phyloP scores from a whole-genome alignment of 202 grass and related monocot species.

The Setaria italica region DNA sequence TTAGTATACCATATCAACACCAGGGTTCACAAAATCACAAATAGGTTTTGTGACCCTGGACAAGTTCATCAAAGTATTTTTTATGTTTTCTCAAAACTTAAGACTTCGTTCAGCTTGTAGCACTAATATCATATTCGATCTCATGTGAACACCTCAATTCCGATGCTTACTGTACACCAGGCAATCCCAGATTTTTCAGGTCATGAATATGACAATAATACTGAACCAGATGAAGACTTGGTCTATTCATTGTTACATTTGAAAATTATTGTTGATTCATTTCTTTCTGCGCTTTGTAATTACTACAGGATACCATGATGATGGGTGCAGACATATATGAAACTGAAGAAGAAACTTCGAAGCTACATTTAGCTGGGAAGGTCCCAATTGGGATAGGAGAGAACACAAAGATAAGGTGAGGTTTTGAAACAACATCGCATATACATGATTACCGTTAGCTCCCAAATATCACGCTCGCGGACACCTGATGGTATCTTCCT shows the following conservation, averaged over 20 bases:
- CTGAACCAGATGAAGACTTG: not conserved
- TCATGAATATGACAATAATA: conserved; percentile 4
- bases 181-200: not conserved
- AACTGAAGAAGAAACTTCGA: conserved; percentile 63
- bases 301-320: conserved; percentile 74
- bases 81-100: conserved; percentile 1
- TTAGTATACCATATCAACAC: not conserved
- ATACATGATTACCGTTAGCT: not conserved
- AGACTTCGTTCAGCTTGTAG: not conserved
- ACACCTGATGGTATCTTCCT: conserved; percentile 20
- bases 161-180: not conserved
- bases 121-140: not conserved
- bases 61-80: not conserved
- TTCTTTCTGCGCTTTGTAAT: not conserved
- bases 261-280: not conserved
- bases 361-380: conserved; percentile 52
- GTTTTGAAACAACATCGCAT: not conserved
- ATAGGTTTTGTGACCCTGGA: not conserved
- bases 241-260: not conserved
- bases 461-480: not conserved
- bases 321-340: conserved; percentile 78
- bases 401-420: conserved; percentile 78
- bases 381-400: conserved; percentile 75
- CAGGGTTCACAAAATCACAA: not conserved
- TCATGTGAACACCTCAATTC: not conserved